A percentile compares a stretch with the other conserved stretches of the same genome.
Evolutionary conservation across 768 basidiomycete species (phyloP).

Genomic region (Fibroporia radiculosa): DNA sequence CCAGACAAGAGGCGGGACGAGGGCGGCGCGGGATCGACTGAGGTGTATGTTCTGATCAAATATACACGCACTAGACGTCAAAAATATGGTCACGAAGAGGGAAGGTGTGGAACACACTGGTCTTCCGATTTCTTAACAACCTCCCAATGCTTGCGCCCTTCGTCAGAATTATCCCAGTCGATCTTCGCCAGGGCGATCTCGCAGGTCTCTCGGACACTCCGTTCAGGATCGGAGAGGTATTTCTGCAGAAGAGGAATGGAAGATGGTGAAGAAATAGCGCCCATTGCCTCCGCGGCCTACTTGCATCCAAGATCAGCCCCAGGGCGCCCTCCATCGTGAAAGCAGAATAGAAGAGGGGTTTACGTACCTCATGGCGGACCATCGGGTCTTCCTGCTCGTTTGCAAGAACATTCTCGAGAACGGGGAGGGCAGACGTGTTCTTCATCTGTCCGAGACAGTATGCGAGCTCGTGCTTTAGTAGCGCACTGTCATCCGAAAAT

Average conservation of each 20-base stretch:
- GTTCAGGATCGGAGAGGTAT: slow-evolving; percentile 64
- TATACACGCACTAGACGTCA: background rate
- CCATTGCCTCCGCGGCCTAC: slow-evolving; percentile 97
- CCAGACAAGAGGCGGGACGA: slow-evolving; percentile 55
- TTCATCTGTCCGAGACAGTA: slow-evolving; percentile 96
- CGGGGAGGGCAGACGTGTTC: slow-evolving; percentile 61
- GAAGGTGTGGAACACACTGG: slow-evolving; percentile 6
- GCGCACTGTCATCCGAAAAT: slow-evolving; percentile 77
- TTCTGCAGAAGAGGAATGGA: slow-evolving; percentile 66
- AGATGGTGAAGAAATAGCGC: slow-evolving; percentile 69
- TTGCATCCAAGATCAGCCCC: background rate
- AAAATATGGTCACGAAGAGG: background rate
- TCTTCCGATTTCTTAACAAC: slow-evolving; percentile 5
- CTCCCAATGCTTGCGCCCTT: slow-evolving; percentile 43
- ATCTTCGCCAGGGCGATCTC: slow-evolving; percentile 96
- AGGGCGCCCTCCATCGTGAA: too few relatives aligned
- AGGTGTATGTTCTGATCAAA: slow-evolving; percentile 55
- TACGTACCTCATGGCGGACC: slow-evolving; percentile 90
- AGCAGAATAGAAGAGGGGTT: background rate
- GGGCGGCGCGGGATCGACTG: slow-evolving; percentile 86
- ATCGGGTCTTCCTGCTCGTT: slow-evolving; percentile 77
- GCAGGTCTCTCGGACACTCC: slow-evolving; percentile 87
- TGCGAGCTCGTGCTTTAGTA: slow-evolving; percentile 95
- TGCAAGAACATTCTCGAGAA: slow-evolving; percentile 68
- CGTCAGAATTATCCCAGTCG: slow-evolving; percentile 80